phyloP scores from a whole-genome alignment of 1,284 basidiomycete genomes.

The Dichomitus squalens region DNA sequence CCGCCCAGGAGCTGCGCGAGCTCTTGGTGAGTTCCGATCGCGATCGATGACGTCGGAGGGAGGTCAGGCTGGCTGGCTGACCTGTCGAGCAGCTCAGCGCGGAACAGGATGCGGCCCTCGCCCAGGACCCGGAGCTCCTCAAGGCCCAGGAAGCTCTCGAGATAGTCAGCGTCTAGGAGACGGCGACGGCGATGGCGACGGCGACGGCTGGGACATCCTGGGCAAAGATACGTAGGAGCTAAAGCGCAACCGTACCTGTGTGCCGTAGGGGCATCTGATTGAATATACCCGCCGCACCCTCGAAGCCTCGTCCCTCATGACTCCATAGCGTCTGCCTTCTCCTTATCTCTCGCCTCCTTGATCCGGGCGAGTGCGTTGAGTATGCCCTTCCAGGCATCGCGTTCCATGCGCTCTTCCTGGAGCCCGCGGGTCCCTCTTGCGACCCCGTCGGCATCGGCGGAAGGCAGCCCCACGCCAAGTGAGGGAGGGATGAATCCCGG shows the following conservation, averaged over 20 bases:
- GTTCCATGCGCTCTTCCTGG: slow-evolving; percentile 74
- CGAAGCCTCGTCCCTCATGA: neutral
- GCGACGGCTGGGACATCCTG: neutral
- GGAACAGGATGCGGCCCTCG: slow-evolving; percentile 51
- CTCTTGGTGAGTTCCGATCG: slow-evolving; percentile 60
- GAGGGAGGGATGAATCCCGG: slow-evolving; percentile 72
- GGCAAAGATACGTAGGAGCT: neutral
- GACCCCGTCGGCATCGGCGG: slow-evolving; percentile 29
- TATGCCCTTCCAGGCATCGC: slow-evolving; percentile 77
- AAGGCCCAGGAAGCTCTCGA: slow-evolving; percentile 64
- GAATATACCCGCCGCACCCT: neutral
- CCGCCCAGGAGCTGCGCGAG: slow-evolving; percentile 64
- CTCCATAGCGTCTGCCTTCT: slow-evolving; percentile 9
- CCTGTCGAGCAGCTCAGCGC: slow-evolving; percentile 43
- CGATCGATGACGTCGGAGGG: neutral
- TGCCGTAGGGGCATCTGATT: neutral
- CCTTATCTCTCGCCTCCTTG: slow-evolving; percentile 44
- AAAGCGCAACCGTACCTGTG: slow-evolving; percentile 24
- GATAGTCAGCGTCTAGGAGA: slow-evolving; percentile 34
- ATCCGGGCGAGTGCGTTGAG: slow-evolving; percentile 64
- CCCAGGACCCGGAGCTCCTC: slow-evolving; percentile 52
- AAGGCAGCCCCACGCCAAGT: slow-evolving; percentile 73
- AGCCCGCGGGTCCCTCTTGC: slow-evolving; percentile 50
- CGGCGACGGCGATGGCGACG: too few relatives aligned
- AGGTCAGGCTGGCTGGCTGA: too few relatives aligned